Base-by-base conservation (phyloP, 139 green algal genomes). In the Haematococcus lacustris region DNA sequence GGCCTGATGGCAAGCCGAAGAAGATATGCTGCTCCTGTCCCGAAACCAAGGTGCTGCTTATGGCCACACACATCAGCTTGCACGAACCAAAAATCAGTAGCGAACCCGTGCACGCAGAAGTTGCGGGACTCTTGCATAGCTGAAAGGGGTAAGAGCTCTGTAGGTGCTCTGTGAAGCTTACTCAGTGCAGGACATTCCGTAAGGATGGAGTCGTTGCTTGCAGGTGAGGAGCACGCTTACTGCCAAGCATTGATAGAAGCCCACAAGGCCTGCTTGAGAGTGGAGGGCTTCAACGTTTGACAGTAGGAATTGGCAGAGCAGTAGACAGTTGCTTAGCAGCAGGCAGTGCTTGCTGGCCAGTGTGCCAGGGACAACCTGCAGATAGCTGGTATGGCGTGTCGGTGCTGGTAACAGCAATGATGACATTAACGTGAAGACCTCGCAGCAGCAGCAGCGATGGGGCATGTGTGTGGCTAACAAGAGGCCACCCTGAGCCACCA, bases 11-110 rank as follows among this genome's bases (percentile, higher is more conserved):
- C 32, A 81, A 74, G 33, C 77, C 80, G 0, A 93, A 94, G 79
- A 96, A 93, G 77, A 97, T 97, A 38, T 97, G 93, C 87, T 97
- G 93, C 74, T 85, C 90, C 2, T 97, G 93, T 79, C 93, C 93
- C 0, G 91, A 96, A 35, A 97, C 93, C 38, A 97, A 97, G 89
- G 87, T 89, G 43, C 1, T 69, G 47, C 13, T 35, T 61, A 39
- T 50, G 7, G 13, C 32, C 4, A 43, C 62, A 68, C 62, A 43
- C 6, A 41, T n/a, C 17, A 7, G 53, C 53, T 64, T 30, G 23
- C 47, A 57, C 47, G 47, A 35, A 59, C 21, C 21, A 59, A 21
- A n/a, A 21, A 59, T 59, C 47, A 21, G 17, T 21, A 59, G 7
- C 41, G 62, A 9, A 33, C 33, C 41, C 30, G 9, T 43, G 33